Base-by-base conservation (phyloP, 192 early-diverging fungal species). In the Backusella tuberculispora region DNA sequence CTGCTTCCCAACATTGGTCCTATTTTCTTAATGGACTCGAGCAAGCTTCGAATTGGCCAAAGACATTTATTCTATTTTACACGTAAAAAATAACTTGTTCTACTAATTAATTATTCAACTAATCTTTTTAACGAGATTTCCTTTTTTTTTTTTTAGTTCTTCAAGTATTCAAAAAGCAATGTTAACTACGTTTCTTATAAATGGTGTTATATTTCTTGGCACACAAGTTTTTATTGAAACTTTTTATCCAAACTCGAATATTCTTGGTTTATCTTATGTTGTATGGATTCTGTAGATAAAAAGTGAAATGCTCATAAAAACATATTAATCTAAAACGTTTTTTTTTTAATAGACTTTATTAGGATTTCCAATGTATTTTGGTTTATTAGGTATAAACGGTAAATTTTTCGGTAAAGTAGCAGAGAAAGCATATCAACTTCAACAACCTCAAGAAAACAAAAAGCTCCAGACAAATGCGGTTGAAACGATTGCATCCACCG, bases 11-110 rank as follows among this genome's bases (percentile, higher is more conserved):
- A 14, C 79, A 80, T 44, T 53, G 71, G 72, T 34, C 44, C 4
- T 70, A 80, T 48, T 80, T 76, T 74, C 19, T 76, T 9, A 72
- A 63, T 71, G 79, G 79, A 10, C 42, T 80, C 5, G 66, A 73
- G 34, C 72, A 73, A 21, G 74, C 79, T 10, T 80, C 72, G 24
- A 76, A 76, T 46, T 80, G 79, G 79, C 79, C 79, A 68, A 73
- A 76, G 50, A 80, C 79, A 8, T 70, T 80, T 70, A 80, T 80
- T 24, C 70, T 76, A 2, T 76, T 80, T 29, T 80, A 80, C 60
- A 72, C 79, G 79, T 69, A 76, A 80, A 66, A n/a, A 34, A 34
- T 34, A 2, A 34, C 29, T n/a, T 41, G 26, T 24, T 42, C 13
- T 26, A 29, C 12, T 34, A 15, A n/a, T 14, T 38, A 24, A 38